Evolutionary conservation across 805 yeast genomes (phyloP).

Genomic region (Brettanomyces nanus): DNA sequence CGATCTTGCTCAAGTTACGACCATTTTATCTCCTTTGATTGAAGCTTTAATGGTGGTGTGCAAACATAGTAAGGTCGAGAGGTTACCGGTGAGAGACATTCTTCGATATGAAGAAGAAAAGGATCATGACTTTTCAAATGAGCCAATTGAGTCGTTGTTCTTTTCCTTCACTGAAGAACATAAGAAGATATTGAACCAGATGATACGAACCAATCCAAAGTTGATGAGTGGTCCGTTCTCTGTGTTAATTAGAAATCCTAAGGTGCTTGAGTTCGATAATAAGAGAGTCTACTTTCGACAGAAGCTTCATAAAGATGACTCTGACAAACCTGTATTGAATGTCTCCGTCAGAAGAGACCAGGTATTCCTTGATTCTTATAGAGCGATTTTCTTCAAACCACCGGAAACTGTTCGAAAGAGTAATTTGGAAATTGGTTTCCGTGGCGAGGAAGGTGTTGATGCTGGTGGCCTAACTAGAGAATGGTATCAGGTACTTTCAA

Average conservation of each 20-base stretch:
- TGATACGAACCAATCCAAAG: slow-evolving; percentile 87
- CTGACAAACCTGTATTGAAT: slow-evolving; percentile 38
- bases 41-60: slow-evolving; percentile 96
- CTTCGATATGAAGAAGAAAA: slow-evolving; percentile 59
- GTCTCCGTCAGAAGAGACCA: slow-evolving; percentile 78
- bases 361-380: slow-evolving; percentile 85
- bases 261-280: slow-evolving; percentile 89
- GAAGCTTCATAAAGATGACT: slow-evolving; percentile 48
- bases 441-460: slow-evolving; percentile 93
- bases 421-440: slow-evolving; percentile 72
- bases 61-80: slow-evolving; percentile 66
- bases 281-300: slow-evolving; percentile 80
- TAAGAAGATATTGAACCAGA: slow-evolving; percentile 76
- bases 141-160: slow-evolving; percentile 71
- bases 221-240: slow-evolving; percentile 95
- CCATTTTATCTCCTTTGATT: slow-evolving; percentile 75
- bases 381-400: slow-evolving; percentile 71
- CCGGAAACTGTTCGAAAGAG: slow-evolving; percentile 65
- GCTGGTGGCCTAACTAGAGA: slow-evolving; percentile 98
- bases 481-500: slow-evolving; percentile 90
- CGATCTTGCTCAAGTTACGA: slow-evolving; percentile 56
- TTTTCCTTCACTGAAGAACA: slow-evolving; percentile 85
- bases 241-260: slow-evolving; percentile 78
- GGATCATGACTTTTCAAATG: slow-evolving; percentile 58
- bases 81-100: slow-evolving; percentile 44